These are phyloP conservation scores for Termitomyces eurrhizus DNA, from an alignment of 768 basidiomycete species.

Conservation along the genomic window DNA sequence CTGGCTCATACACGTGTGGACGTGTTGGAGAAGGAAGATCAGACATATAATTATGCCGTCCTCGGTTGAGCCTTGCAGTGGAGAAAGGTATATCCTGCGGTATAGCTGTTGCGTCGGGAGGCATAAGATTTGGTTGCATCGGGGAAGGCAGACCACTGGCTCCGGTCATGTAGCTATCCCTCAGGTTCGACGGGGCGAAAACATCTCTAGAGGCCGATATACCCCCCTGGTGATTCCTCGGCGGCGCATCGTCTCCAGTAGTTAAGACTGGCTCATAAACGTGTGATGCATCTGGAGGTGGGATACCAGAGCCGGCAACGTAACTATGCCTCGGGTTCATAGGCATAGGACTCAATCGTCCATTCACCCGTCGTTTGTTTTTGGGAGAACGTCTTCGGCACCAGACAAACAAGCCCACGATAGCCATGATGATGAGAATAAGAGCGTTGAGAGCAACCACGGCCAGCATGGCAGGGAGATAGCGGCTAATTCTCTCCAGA, in stretches of 20 bases:
- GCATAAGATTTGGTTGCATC: conserved; percentile 4
- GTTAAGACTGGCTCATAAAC: conserved; percentile 65
- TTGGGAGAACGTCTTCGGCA: conserved; percentile 41
- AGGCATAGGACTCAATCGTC: conserved; percentile 56
- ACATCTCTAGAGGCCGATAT: conserved; percentile 1
- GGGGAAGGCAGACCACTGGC: conserved; percentile 1
- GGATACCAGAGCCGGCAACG: conserved; percentile 26
- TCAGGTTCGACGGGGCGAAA: conserved; percentile 1
- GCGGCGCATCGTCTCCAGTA: conserved; percentile 3
- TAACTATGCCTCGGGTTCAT: conserved; percentile 44
- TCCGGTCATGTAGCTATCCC: conserved; percentile 7
- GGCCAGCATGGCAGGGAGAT: conserved; percentile 71
- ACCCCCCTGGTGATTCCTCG: background rate
- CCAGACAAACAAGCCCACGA: conserved; percentile 50
- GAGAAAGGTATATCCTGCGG: conserved; percentile 19
- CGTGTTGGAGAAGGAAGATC: conserved; percentile 19
- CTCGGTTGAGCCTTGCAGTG: conserved; percentile 29
- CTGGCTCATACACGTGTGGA: conserved; percentile 62
- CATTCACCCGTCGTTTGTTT: conserved; percentile 29
- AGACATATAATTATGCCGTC: conserved; percentile 38
- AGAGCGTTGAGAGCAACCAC: conserved; percentile 77
- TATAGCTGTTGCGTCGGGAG: background rate
- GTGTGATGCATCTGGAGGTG: conserved; percentile 27
- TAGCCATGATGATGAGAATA: conserved; percentile 53
- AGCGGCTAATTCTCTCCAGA: conserved; percentile 58